Conservation (phyloP, 1,139 yeast genomes). For the Hansenula lynferdii region DNA sequence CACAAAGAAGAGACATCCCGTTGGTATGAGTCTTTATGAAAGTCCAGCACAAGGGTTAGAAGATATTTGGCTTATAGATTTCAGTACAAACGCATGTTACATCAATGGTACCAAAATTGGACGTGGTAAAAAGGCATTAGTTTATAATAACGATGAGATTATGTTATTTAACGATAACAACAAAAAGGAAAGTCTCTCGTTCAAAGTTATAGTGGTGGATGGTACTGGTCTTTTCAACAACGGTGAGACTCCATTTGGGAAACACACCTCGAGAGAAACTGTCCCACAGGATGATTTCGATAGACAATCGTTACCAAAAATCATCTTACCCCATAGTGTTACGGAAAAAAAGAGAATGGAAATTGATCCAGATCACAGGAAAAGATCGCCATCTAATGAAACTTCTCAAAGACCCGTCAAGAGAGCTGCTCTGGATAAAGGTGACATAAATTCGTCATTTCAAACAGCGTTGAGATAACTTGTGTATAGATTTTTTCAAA, state of each 20-base stretch:
- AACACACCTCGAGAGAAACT: conserved; percentile 1
- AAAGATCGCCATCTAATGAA: conserved; percentile 1
- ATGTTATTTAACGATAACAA: conserved; percentile 60
- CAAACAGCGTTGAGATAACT: conserved; percentile 17
- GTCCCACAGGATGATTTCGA: conserved; percentile 17
- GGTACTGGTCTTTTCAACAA: conserved; percentile 51
- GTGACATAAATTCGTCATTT: conserved; percentile 21
- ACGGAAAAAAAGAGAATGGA: conserved; percentile 1
- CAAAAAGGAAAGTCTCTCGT: conserved; percentile 47
- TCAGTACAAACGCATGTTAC: conserved; percentile 74
- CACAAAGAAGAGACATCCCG: conserved; percentile 54
- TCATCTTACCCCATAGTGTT: conserved; percentile 1
- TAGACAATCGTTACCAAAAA: conserved; percentile 9
- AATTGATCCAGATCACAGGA: conserved; percentile 4
- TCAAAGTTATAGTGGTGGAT: conserved; percentile 46
- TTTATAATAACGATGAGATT: conserved; percentile 61
- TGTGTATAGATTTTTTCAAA: too few species aligned
- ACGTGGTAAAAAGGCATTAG: conserved; percentile 53
- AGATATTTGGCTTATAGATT: conserved; percentile 79
- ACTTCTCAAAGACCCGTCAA: conserved; percentile 13
- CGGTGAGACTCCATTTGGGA: conserved; percentile 17
- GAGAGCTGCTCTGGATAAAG: conserved; percentile 22
- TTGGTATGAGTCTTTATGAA: conserved; percentile 49
- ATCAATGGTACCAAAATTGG: conserved; percentile 59
- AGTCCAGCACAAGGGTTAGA: conserved; percentile 65